Percentiles rank a stretch among this genome's conserved stretches.
Evolutionary conservation across 768 basidiomycete genomes (phyloP).

Genomic region (Steccherinum ochraceum): DNA sequence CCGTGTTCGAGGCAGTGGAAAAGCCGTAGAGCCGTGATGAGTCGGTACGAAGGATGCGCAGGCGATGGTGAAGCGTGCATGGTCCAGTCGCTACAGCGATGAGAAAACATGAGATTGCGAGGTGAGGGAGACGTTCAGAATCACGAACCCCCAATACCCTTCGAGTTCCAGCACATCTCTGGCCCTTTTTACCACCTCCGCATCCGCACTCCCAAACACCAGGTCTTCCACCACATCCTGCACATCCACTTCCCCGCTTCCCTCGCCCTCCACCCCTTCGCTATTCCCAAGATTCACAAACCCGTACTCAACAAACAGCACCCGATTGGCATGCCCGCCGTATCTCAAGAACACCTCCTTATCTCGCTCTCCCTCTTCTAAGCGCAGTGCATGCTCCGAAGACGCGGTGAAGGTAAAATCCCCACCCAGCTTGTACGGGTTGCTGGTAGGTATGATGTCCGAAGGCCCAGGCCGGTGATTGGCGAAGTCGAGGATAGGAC

Average conservation of each 20-base stretch:
- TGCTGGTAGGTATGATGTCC: slow-evolving; percentile 33
- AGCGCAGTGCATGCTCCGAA: slow-evolving; percentile 19
- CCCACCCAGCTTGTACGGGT: slow-evolving; percentile 30
- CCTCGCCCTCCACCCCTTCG: slow-evolving; percentile 21
- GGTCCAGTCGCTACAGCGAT: slow-evolving; percentile 77
- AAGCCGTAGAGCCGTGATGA: slow-evolving; percentile 67
- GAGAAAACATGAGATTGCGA: no score
- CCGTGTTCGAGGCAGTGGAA: slow-evolving; percentile 42
- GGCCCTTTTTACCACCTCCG: slow-evolving; percentile 40
- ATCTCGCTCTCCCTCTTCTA: slow-evolving; percentile 31
- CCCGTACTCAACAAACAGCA: slow-evolving; percentile 85
- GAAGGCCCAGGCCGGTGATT: slow-evolving; percentile 55
- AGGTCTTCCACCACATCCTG: slow-evolving; percentile 42
- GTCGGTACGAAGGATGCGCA: slow-evolving; percentile 74
- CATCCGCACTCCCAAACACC: slow-evolving; percentile 41
- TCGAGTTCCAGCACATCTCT: slow-evolving; percentile 47
- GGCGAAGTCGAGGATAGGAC: slow-evolving; percentile 87
- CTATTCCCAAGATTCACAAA: slow-evolving; percentile 48
- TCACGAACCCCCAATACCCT: slow-evolving; percentile 82
- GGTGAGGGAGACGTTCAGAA: no score
- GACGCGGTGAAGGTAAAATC: slow-evolving; percentile 49
- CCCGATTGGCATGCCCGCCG: slow-evolving; percentile 71
- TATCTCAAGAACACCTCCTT: slow-evolving; percentile 77
- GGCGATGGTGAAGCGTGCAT: slow-evolving; percentile 54
- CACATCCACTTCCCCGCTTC: slow-evolving; percentile 56